Evolutionary conservation across 768 basidiomycete species (phyloP), one percentile per base, ranked within the genome.

Genomic region (Suillus subluteus): DNA sequence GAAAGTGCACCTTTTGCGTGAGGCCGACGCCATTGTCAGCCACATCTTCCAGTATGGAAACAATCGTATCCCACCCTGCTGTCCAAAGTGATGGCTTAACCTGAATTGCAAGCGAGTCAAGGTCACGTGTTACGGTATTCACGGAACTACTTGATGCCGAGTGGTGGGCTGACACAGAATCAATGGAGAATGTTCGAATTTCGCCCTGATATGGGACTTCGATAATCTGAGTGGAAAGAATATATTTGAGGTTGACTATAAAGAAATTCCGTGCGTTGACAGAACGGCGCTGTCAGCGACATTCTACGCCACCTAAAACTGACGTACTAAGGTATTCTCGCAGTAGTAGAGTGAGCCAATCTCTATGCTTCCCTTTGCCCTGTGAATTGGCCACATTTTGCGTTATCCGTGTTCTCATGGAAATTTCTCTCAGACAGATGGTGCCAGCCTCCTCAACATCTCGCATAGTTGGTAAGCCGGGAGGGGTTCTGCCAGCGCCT

Each of bases 231-330:
- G 80, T 80, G 46, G 80, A 75, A 13, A 87, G 86, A 68, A 94
- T 77, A 72, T 89, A 91, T 73, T 88, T 91, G 16, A 92, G 79
- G 72, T 90, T 88, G 54, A 94, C 94, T 95, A 62, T 7, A 65
- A 58, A n/a, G 62, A 35, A 40, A 69, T 62, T 62, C 52, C 58
- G 65, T 32, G 30, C 41, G 38, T 68, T 58, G 69, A 64, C 37
- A 66, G 66, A 43, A 56, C 37, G 46, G 43, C 41, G 61, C 59
- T 61, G 59, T 61, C 26, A 61, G 59, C 6, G 3, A 43, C 26
- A 61, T 21, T 61, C 59, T 40, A 61, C 26, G 18, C 26, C 40
- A 43, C 59, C 26, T 30, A 13, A 18, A 43, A 32, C 18, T 43
- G 59, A 75, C 86, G 56, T 66, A 92, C 93, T 88, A 63, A 95